Conservation (phyloP, 345 rosid species). For the Lepidium aucheri region DNA sequence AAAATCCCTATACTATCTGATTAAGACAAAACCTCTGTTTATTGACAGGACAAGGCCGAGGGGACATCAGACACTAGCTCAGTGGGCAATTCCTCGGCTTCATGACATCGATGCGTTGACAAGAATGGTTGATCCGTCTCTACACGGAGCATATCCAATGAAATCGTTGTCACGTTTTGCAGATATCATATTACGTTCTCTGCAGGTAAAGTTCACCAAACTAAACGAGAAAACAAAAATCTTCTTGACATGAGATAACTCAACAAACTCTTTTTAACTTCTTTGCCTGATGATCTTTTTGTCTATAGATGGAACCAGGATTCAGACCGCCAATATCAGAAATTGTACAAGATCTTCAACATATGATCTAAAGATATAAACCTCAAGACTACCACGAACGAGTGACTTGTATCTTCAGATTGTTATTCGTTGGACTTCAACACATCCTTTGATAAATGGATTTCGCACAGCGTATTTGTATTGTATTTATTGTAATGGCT, state of each 20-base stretch:
- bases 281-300: background rate
- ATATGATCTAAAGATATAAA: slow-evolving; percentile 35
- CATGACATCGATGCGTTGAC: slow-evolving; percentile 79
- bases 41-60: slow-evolving; percentile 55
- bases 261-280: background rate
- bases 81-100: slow-evolving; percentile 87
- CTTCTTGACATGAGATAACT: background rate
- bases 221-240: background rate
- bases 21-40: background rate
- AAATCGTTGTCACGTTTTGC: slow-evolving; percentile 93
- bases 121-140: slow-evolving; percentile 76
- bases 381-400: background rate
- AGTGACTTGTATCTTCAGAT: background rate
- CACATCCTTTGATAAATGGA: slow-evolving; percentile 8
- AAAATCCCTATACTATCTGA: background rate
- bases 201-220: slow-evolving; percentile 48
- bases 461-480: background rate
- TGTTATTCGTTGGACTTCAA: background rate
- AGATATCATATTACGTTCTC: slow-evolving; percentile 77
- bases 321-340: slow-evolving; percentile 84
- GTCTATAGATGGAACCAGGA: slow-evolving; percentile 63
- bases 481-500: background rate
- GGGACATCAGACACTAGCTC: slow-evolving; percentile 72
- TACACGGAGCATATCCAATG: slow-evolving; percentile 56
- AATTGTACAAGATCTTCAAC: slow-evolving; percentile 77